These are phyloP conservation scores for Viridothelium virens DNA, from an alignment of 495 filamentous ascomycete species.

Conservation along the genomic window DNA sequence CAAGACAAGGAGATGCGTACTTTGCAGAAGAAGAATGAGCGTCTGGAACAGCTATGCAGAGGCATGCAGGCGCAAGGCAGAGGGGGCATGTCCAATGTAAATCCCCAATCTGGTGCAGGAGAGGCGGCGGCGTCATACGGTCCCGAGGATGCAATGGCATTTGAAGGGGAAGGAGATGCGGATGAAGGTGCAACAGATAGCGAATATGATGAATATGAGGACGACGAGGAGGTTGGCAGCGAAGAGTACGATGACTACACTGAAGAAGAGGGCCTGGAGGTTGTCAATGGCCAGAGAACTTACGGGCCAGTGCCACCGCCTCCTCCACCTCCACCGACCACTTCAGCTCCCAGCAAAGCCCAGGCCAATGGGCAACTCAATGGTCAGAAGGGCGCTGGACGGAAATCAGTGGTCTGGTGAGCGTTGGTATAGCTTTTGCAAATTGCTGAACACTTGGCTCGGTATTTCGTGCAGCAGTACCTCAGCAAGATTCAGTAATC, in stretches of 20 bases:
- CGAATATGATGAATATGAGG: constrained; percentile 65
- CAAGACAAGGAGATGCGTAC: constrained; percentile 28
- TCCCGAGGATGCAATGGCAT: constrained; percentile 37
- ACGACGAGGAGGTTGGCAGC: constrained; percentile 60
- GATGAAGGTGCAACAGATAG: constrained; percentile 60
- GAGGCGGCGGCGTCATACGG: constrained; percentile 43
- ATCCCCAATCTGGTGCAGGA: constrained; percentile 41
- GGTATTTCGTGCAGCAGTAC: neutral
- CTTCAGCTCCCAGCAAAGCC: constrained; percentile 22
- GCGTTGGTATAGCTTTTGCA: neutral
- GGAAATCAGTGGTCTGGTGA: constrained; percentile 6
- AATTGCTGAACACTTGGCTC: neutral
- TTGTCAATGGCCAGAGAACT: constrained; percentile 31
- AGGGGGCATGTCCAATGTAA: constrained; percentile 38
- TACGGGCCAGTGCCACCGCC: constrained; percentile 39
- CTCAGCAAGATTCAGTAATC: neutral
- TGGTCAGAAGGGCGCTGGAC: constrained; percentile 18
- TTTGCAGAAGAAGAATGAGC: constrained; percentile 78
- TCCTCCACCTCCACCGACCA: constrained; percentile 29
- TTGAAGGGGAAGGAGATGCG: constrained; percentile 30
- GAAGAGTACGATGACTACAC: constrained; percentile 69
- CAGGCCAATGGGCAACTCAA: constrained; percentile 28
- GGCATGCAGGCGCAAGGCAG: constrained; percentile 87
- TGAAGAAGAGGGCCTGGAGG: constrained; percentile 48
- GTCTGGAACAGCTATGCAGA: constrained; percentile 85